These are phyloP conservation scores for Apophysomyces elegans DNA, from an alignment of 371 early-diverging fungal genomes.

Conservation along the genomic window DNA sequence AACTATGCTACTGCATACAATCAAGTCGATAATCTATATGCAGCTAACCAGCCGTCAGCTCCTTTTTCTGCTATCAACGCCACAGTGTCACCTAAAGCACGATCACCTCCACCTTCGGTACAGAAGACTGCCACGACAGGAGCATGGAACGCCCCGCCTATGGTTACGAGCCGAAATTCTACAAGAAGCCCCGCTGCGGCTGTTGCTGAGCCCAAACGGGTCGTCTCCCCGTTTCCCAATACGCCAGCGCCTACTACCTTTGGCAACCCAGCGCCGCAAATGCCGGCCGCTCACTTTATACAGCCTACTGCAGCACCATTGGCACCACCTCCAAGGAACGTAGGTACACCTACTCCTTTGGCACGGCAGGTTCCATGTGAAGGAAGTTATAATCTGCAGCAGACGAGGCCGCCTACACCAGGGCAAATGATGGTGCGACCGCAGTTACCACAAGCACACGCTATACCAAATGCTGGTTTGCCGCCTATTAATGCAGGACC, in stretches of 20 bases:
- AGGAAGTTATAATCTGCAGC: constrained; percentile 2
- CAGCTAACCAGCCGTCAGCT: constrained; percentile 7
- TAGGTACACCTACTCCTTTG: constrained; percentile 29
- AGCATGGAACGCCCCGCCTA: constrained; percentile 67
- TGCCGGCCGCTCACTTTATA: not conserved
- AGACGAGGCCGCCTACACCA: constrained; percentile 1
- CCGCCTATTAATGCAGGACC: not conserved
- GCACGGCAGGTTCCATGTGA: constrained; percentile 1
- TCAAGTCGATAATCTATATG: constrained; percentile 10
- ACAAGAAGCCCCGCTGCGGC: constrained; percentile 35
- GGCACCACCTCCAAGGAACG: constrained; percentile 45
- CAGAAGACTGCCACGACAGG: constrained; percentile 37
- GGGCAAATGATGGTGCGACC: not conserved
- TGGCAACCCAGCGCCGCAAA: constrained; percentile 26
- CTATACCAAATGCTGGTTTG: constrained; percentile 10
- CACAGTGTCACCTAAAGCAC: constrained; percentile 29
- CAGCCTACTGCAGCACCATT: constrained; percentile 22
- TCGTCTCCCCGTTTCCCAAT: constrained; percentile 54
- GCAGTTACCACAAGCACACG: not conserved
- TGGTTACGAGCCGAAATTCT: constrained; percentile 27
- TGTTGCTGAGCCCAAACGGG: constrained; percentile 31
- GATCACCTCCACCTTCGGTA: constrained; percentile 27
- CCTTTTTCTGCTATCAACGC: constrained; percentile 24
- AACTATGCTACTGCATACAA: constrained; percentile 15
- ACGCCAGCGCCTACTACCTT: constrained; percentile 42